Percentiles rank a stretch among this genome's conserved stretches.
Evolutionary conservation across 352 stramenopile genomes (phyloP).

Genomic region (Globisporangium okanoganense): DNA sequence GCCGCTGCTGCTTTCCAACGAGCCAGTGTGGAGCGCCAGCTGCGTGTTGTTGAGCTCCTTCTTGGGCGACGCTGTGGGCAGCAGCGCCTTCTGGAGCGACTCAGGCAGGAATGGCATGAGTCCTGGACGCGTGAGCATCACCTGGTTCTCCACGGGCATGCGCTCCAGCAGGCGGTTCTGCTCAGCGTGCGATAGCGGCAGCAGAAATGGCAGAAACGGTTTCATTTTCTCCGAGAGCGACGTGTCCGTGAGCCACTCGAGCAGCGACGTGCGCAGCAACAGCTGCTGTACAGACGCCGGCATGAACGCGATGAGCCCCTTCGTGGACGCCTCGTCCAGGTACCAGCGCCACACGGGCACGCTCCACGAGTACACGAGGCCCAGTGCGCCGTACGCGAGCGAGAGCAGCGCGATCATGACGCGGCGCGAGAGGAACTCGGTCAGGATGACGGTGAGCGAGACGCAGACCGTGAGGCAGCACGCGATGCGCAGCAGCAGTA

Average conservation of each 20-base stretch:
- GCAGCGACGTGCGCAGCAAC: constrained; percentile 65
- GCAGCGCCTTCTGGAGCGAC: constrained; percentile 50
- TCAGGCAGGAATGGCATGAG: constrained; percentile 59
- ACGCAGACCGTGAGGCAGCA: constrained; percentile 63
- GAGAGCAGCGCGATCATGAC: constrained; percentile 69
- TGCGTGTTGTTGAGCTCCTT: background rate
- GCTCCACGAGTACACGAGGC: constrained; percentile 77
- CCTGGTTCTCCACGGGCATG: constrained; percentile 60
- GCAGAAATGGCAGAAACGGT: constrained; percentile 70
- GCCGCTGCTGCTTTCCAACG: background rate
- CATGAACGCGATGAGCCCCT: constrained; percentile 61
- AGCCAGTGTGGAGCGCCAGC: constrained; percentile 5
- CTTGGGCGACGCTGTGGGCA: constrained; percentile 24
- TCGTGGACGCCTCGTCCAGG: constrained; percentile 42
- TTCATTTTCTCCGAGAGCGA: constrained; percentile 65
- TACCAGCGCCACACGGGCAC: constrained; percentile 80
- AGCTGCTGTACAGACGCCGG: constrained; percentile 53
- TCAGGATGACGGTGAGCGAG: constrained; percentile 69
- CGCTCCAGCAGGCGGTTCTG: constrained; percentile 68
- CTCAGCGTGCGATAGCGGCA: constrained; percentile 63
- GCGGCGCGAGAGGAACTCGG: constrained; percentile 70
- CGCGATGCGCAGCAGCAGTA: constrained; percentile 55
- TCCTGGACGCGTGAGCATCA: constrained; percentile 69
- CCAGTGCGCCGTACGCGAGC: constrained; percentile 56
- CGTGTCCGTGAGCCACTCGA: constrained; percentile 83